Evolutionary conservation across 2,329 filamentous ascomycete species (phyloP).

Genomic region (Pseudocercospora fijiensis): DNA sequence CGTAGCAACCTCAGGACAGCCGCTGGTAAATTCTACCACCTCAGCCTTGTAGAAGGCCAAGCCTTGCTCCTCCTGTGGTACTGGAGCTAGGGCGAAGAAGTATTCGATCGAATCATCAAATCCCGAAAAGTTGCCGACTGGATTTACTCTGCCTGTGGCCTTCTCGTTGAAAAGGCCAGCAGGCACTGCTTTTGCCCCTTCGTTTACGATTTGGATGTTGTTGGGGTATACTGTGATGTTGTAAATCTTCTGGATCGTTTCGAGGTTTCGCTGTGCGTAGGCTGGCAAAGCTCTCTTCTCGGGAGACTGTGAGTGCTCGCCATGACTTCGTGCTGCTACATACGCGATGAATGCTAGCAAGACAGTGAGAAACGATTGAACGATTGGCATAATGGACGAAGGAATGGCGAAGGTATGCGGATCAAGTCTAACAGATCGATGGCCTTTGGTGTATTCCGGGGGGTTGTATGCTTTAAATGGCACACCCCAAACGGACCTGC

Average conservation of each 20-base stretch:
- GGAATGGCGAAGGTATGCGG: background rate
- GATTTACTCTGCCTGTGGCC: constrained; percentile 44
- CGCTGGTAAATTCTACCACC: constrained; percentile 28
- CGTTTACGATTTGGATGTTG: constrained; percentile 40
- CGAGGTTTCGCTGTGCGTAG: constrained; percentile 37
- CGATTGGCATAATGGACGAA: background rate
- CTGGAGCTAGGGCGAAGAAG: constrained; percentile 47
- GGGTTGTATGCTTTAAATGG: background rate
- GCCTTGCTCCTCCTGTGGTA: constrained; percentile 31
- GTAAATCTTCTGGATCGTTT: constrained; percentile 37
- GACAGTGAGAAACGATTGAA: background rate
- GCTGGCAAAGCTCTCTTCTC: constrained; percentile 4
- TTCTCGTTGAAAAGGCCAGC: constrained; percentile 43
- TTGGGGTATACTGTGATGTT: constrained; percentile 40
- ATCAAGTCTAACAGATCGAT: background rate
- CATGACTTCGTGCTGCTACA: background rate
- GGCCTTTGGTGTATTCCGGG: background rate
- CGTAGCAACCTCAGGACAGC: constrained; percentile 28
- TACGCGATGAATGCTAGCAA: background rate
- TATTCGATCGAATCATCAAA: constrained; percentile 48
- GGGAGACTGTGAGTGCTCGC: background rate
- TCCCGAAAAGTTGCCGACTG: constrained; percentile 46
- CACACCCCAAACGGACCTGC: background rate
- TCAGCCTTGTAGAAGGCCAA: constrained; percentile 29
- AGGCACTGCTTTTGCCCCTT: constrained; percentile 41